Base-by-base conservation (phyloP, 495 filamentous ascomycete species). In the Halenospora varia region DNA sequence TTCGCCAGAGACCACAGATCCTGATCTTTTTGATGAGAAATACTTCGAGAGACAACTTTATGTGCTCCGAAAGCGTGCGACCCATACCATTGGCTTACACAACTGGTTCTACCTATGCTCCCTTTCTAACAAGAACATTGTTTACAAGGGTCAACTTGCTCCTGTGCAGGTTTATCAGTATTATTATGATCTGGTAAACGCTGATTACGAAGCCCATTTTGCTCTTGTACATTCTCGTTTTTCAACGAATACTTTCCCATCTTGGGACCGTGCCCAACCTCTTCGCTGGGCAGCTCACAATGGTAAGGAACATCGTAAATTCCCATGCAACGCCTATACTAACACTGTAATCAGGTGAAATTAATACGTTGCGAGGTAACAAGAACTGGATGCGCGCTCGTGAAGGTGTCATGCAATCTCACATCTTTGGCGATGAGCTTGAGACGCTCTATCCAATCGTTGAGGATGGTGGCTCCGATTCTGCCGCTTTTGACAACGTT, bases 381-480 rank as follows among this genome's bases (percentile, higher is more conserved):
- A 99, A 99, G 81, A 99, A 99, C 76, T 99, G 95, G 94, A 99
- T 99, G 94, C 85, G 94, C 56, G 93, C 94, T 50, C 87, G 94
- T 69, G 94, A 99, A 70, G 95, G 94, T 71, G 88, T 96, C 52
- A 88, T 99, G 78, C 87, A 89, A 66, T 97, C 95, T 4, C 84
- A 90, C 42, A 81, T 96, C 53, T 97, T 99, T 65, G 90, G 89
- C 49, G 92, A 96, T 25, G 92, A 96, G 70, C 86, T 99, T 1
- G 90, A 99, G 68, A 73, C 75, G 55, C 79, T 99, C 20, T 97
- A 97, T 65, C 94, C 94, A 3, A 92, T 99, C 58, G 88, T 99
- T 53, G 94, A 99, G 75, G 92, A 96, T 65, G 94, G 93, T 54
- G 94, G 94, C 48, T 99, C 94, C 35, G 94, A 99, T 74, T 99